phyloP scores from a whole-genome alignment of 345 rosid species.

The Punica granatum region DNA sequence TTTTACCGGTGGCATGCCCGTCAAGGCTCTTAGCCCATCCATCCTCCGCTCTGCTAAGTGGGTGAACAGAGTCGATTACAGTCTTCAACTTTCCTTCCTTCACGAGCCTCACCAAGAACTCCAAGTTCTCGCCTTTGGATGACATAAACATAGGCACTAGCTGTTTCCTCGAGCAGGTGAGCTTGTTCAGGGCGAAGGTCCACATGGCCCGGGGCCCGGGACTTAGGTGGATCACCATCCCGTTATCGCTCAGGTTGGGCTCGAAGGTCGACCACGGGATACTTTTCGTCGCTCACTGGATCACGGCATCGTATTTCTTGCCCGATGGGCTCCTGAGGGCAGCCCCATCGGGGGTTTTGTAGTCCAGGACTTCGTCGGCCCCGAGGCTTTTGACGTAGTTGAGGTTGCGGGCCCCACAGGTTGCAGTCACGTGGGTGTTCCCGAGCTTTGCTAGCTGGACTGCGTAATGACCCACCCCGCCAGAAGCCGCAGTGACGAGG shows the following conservation, averaged over 20 bases:
- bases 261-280: constrained; percentile 19
- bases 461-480: constrained; percentile 19
- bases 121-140: constrained; percentile 14
- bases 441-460: constrained; percentile 24
- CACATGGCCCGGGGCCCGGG: constrained; percentile 8
- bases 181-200: constrained; percentile 11
- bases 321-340: constrained; percentile 22
- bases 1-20: constrained; percentile 24
- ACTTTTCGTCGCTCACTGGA: constrained; percentile 15
- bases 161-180: constrained; percentile 20
- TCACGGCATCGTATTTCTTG: constrained; percentile 18
- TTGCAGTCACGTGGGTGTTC: constrained; percentile 19
- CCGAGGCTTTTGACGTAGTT: constrained; percentile 17
- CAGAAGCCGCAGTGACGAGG: constrained; percentile 22
- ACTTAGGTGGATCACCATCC: constrained; percentile 19
- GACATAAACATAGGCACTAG: constrained; percentile 14
- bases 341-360: constrained; percentile 21
- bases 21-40: constrained; percentile 23
- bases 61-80: constrained; percentile 10
- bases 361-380: constrained; percentile 19
- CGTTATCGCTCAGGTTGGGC: constrained; percentile 12
- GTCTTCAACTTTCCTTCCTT: constrained; percentile 25
- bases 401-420: constrained; percentile 20
- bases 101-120: constrained; percentile 13
- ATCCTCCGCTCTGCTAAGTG: constrained; percentile 16